These are phyloP conservation scores for Chlorophyllum brunneum DNA, from an alignment of 768 basidiomycete species.

Conservation along the genomic window DNA sequence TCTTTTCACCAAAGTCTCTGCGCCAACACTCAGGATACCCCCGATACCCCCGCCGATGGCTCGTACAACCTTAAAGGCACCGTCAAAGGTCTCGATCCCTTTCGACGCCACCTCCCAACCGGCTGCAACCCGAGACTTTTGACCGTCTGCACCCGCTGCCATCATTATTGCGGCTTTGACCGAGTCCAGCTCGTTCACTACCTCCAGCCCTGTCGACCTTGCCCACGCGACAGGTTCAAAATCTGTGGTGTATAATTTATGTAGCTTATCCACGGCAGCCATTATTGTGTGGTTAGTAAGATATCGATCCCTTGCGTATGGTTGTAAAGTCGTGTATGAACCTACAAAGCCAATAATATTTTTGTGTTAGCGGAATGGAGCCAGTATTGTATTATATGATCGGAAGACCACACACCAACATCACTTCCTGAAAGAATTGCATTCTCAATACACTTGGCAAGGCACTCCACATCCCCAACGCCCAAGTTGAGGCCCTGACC, in stretches of 20 bases:
- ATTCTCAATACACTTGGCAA: conserved; percentile 60
- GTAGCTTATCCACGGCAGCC: conserved; percentile 83
- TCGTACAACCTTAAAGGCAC: conserved; percentile 15
- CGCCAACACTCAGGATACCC: conserved; percentile 1
- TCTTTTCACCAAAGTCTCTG: neutral
- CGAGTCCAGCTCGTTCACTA: conserved; percentile 83
- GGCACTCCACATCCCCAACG: conserved; percentile 76
- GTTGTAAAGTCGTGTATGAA: conserved; percentile 66
- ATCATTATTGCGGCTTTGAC: conserved; percentile 85
- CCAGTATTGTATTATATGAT: neutral
- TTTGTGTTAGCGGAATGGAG: neutral
- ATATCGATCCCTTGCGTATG: conserved; percentile 82
- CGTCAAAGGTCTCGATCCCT: conserved; percentile 29
- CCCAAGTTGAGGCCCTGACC: conserved; percentile 96
- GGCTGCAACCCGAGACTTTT: conserved; percentile 10
- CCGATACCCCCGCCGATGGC: conserved; percentile 3
- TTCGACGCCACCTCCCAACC: conserved; percentile 38
- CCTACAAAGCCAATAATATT: conserved; percentile 36
- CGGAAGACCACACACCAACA: conserved; percentile 52
- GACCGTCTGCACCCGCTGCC: conserved; percentile 51
- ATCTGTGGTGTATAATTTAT: conserved; percentile 77
- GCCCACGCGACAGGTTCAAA: conserved; percentile 76
- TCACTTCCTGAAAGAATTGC: conserved; percentile 69
- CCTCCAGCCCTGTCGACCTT: conserved; percentile 83
- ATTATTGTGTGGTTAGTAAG: conserved; percentile 83